Evolutionary conservation across 1,139 yeast species (phyloP).

Genomic region (Debaryomyces nepalensis): DNA sequence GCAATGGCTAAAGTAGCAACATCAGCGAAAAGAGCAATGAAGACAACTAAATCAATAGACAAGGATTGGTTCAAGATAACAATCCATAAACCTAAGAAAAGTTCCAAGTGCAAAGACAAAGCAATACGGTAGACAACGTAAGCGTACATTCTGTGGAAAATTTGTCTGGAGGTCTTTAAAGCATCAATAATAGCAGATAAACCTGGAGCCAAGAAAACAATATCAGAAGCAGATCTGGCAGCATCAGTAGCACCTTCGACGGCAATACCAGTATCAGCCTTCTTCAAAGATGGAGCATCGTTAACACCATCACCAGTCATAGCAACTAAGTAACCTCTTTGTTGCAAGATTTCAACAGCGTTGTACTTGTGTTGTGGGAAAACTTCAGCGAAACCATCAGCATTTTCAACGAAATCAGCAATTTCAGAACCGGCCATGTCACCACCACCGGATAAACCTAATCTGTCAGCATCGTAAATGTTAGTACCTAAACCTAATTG

Average conservation of each 20-base stretch:
- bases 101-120: constrained; percentile 87
- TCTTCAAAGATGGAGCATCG: constrained; percentile 95
- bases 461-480: constrained; percentile 96
- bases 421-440: constrained; percentile 96
- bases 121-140: constrained; percentile 97
- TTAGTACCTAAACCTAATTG: constrained; percentile 96
- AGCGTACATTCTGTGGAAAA: constrained; percentile 98
- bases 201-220: constrained; percentile 96
- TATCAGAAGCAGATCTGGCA: constrained; percentile 95
- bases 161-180: constrained; percentile 90
- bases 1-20: constrained; percentile 96
- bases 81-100: constrained; percentile 93
- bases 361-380: constrained; percentile 96
- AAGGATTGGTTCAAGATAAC: constrained; percentile 85
- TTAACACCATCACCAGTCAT: constrained; percentile 99
- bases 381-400: constrained; percentile 97
- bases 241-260: constrained; percentile 98
- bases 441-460: constrained; percentile 96
- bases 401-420: constrained; percentile 94
- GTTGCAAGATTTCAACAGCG: constrained; percentile 87
- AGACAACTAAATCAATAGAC: constrained; percentile 85
- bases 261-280: constrained; percentile 97
- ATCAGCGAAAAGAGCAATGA: constrained; percentile 94
- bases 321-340: constrained; percentile 94
- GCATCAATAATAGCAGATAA: constrained; percentile 94